phyloP scores from a whole-genome alignment of 768 basidiomycete species.

The Pleurotus eryngii region DNA sequence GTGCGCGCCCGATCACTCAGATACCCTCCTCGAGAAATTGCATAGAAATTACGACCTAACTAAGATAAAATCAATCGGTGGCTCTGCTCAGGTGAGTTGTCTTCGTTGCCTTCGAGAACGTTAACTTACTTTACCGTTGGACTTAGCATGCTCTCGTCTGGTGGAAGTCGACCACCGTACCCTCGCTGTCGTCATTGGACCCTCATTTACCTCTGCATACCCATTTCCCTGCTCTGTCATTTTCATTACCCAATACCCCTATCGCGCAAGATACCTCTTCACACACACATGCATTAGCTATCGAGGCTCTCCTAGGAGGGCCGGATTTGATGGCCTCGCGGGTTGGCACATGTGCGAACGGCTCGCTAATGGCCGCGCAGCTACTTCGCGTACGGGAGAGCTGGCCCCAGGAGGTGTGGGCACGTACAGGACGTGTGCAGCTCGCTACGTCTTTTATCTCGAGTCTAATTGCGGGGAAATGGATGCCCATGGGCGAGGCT shows the following conservation, averaged over 20 bases:
- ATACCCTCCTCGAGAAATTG: conserved; percentile 73
- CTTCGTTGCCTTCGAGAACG: neutral
- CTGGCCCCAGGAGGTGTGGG: conserved; percentile 77
- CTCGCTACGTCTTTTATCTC: conserved; percentile 75
- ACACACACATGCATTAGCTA: conserved; percentile 70
- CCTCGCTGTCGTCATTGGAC: conserved; percentile 70
- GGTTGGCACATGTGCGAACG: conserved; percentile 69
- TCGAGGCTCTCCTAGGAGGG: conserved; percentile 74
- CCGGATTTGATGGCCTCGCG: conserved; percentile 75
- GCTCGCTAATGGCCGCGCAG: conserved; percentile 72
- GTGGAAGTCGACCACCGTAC: conserved; percentile 81
- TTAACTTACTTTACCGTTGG: conserved; percentile 13
- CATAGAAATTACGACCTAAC: conserved; percentile 65
- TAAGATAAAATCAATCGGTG: conserved; percentile 73
- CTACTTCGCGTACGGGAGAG: conserved; percentile 75
- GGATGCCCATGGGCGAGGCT: conserved; percentile 69
- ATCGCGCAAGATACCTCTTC: conserved; percentile 79
- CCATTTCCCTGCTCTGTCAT: conserved; percentile 64
- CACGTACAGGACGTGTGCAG: conserved; percentile 70
- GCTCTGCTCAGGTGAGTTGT: conserved; percentile 66
- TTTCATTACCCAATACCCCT: conserved; percentile 72
- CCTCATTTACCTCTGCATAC: conserved; percentile 65
- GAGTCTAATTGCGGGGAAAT: conserved; percentile 68
- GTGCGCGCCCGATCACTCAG: conserved; percentile 31
- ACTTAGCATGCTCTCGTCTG: conserved; percentile 71